phyloP scores from a whole-genome alignment of 2,329 filamentous ascomycete genomes.

The Hypoxylon sp. region DNA sequence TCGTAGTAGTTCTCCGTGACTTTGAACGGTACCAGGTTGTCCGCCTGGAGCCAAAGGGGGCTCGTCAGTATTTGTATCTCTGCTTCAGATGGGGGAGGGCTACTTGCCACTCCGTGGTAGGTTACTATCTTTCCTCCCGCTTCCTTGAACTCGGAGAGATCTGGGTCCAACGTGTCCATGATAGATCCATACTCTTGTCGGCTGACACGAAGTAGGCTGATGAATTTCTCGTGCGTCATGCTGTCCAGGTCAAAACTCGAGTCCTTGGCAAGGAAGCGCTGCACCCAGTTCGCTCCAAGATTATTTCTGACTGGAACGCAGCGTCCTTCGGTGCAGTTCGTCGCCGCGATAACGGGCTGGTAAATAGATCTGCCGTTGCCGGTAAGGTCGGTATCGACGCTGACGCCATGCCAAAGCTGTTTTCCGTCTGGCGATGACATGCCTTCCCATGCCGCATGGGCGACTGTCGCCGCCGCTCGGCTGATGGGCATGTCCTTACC shows the following conservation, averaged over 20 bases:
- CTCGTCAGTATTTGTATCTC: background rate
- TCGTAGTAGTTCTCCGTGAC: constrained; percentile 41
- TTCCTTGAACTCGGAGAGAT: constrained; percentile 53
- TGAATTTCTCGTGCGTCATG: constrained; percentile 19
- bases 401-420: constrained; percentile 8
- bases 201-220: constrained; percentile 3
- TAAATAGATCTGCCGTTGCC: background rate
- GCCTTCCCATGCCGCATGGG: constrained; percentile 21
- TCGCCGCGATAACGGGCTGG: background rate
- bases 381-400: constrained; percentile 16
- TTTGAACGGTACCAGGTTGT: constrained; percentile 25
- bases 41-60: constrained; percentile 10
- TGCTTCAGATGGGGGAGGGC: background rate
- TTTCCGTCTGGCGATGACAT: background rate
- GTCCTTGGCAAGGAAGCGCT: constrained; percentile 19
- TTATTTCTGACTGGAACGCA: constrained; percentile 2
- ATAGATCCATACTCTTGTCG: constrained; percentile 16
- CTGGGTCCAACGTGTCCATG: constrained; percentile 44
- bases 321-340: constrained; percentile 7
- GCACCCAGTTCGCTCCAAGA: constrained; percentile 15
- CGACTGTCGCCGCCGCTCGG: constrained; percentile 6
- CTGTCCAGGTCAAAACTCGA: constrained; percentile 2
- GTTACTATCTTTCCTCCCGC: constrained; percentile 58
- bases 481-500: constrained; percentile 6
- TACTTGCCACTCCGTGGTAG: constrained; percentile 52